phyloP scores from a whole-genome alignment of 2,329 filamentous ascomycete species.

The Ilyonectria sp. region DNA sequence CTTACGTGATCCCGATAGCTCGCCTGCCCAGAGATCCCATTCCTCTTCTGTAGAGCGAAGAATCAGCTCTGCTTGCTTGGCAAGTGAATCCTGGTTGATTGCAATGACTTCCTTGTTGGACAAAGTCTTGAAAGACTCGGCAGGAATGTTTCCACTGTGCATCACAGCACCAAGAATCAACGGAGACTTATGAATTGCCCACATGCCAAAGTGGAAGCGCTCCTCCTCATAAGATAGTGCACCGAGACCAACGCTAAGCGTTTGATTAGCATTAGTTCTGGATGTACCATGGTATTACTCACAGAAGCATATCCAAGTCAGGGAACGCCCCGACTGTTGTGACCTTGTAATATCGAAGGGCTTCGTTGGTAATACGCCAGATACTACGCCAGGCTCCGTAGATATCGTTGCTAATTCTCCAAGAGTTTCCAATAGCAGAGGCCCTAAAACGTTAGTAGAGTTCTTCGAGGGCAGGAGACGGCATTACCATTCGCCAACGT shows the following conservation, averaged over 20 bases:
- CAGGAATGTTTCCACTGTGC: constrained; percentile 54
- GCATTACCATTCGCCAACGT: constrained; percentile 61
- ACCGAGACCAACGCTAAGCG: constrained; percentile 60
- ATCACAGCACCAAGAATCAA: constrained; percentile 63
- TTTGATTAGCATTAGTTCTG: not conserved
- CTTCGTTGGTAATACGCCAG: constrained; percentile 67
- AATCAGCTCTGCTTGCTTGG: constrained; percentile 65
- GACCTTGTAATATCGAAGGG: constrained; percentile 61
- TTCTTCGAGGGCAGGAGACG: rapidly evolving
- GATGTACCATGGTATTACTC: constrained; percentile 13
- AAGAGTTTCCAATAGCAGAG: constrained; percentile 61
- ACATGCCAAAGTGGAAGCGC: constrained; percentile 67
- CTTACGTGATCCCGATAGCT: constrained; percentile 59
- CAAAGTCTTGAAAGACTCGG: constrained; percentile 59
- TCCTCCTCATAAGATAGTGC: constrained; percentile 63
- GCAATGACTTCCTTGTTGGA: constrained; percentile 69
- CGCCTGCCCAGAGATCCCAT: constrained; percentile 67
- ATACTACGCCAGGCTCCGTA: constrained; percentile 66
- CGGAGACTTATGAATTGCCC: constrained; percentile 67
- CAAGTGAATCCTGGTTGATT: constrained; percentile 71
- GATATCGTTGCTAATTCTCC: constrained; percentile 69
- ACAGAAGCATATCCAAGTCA: constrained; percentile 68
- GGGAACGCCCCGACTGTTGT: constrained; percentile 64
- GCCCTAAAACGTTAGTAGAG: constrained; percentile 50
- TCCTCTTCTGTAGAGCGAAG: constrained; percentile 63